Conservation (phyloP, 2,329 filamentous ascomycete species). For the Botrytis medusae region DNA sequence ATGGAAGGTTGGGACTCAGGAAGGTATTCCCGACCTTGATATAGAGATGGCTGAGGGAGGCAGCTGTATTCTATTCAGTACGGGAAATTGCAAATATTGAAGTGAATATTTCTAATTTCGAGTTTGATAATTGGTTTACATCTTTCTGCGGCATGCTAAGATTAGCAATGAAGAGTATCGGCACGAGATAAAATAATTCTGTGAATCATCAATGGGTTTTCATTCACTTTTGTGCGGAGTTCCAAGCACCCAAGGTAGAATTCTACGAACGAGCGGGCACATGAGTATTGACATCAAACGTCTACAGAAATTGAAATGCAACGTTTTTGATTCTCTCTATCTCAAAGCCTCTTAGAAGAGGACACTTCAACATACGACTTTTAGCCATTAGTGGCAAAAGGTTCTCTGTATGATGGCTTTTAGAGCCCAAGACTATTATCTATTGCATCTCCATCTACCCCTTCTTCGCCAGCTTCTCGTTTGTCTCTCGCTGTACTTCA, state of each 20-base stretch:
- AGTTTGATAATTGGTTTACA: no score
- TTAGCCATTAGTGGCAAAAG: background rate
- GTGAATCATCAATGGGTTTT: background rate
- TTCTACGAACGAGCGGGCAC: background rate
- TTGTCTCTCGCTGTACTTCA: background rate
- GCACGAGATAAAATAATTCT: accelerated
- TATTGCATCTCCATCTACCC: background rate
- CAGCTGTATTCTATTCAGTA: no score
- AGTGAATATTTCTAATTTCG: background rate
- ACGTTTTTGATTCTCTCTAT: background rate
- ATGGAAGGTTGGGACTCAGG: background rate
- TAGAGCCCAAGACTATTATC: background rate
- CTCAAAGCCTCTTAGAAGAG: background rate
- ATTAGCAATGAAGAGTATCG: no score
- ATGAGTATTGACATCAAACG: background rate
- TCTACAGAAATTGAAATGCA: background rate
- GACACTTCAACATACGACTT: background rate
- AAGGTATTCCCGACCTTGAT: background rate
- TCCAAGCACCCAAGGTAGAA: background rate
- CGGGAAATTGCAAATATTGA: background rate
- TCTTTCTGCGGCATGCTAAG: no score
- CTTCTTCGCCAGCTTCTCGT: background rate
- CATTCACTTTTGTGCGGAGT: background rate
- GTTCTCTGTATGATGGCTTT: background rate
- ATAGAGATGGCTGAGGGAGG: background rate